Conservation (phyloP, 208 protist genomes). For the Leptomonas seymouri region DNA sequence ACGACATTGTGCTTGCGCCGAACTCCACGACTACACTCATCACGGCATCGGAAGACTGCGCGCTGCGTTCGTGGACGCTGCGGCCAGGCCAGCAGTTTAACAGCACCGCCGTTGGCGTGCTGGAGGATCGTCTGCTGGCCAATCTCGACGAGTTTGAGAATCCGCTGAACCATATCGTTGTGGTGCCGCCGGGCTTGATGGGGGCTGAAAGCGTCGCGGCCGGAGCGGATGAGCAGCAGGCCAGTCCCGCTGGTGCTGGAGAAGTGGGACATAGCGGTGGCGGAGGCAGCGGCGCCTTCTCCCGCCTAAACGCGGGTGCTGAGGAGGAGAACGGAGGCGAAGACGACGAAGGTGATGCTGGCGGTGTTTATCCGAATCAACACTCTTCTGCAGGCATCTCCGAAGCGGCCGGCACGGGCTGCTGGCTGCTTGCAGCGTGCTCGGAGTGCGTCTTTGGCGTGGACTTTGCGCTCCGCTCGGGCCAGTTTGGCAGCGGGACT, state of each 20-base stretch:
- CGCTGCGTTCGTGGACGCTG: constrained; percentile 79
- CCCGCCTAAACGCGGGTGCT: not conserved
- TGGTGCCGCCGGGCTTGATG: constrained; percentile 44
- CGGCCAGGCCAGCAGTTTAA: constrained; percentile 26
- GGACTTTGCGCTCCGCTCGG: constrained; percentile 42
- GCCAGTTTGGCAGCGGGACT: constrained; percentile 52
- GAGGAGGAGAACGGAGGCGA: constrained; percentile 10
- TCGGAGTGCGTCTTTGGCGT: constrained; percentile 82
- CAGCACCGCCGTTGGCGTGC: constrained; percentile 12
- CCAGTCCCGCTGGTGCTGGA: constrained; percentile 5
- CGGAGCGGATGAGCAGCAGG: not conserved
- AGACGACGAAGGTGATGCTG: constrained; percentile 3
- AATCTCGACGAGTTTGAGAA: constrained; percentile 86
- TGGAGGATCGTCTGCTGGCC: constrained; percentile 64
- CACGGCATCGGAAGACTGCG: constrained; percentile 80
- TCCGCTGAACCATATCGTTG: constrained; percentile 80
- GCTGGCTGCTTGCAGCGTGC: constrained; percentile 79
- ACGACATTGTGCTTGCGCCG: constrained; percentile 67
- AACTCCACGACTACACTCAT: constrained; percentile 42
- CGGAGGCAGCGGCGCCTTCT: constrained; percentile 5
- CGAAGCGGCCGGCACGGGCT: constrained; percentile 26
- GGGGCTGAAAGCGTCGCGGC: not conserved
- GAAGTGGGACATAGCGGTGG: not conserved
- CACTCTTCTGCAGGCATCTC: constrained; percentile 3
- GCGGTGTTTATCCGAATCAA: not conserved